Evolutionary conservation across 345 rosid genomes (phyloP), one percentile per base, ranked within the genome.

Genomic region (Cardamine chenopodiifolia): DNA sequence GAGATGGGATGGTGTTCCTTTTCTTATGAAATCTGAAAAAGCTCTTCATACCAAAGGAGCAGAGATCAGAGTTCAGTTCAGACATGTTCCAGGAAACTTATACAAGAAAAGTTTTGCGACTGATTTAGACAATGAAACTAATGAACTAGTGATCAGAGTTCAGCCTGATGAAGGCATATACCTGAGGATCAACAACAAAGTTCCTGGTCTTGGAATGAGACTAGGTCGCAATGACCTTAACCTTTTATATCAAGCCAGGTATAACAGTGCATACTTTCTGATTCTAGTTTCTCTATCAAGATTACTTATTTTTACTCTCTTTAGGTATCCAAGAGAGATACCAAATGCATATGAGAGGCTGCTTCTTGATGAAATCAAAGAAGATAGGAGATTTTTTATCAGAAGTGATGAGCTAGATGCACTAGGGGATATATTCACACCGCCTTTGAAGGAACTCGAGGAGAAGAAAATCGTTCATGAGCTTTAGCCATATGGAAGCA

Each of bases 161-260:
- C 98, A 91, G 78, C 98, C 98, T 58, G 97, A 91, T 79, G 98
- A 93, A 84, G 97, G 97, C 58, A 90, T 93, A 75, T 93, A 93
- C 84, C 79, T 93, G 55, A 93, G 86, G 89, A 89, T 93, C 79
- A 93, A 93, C 83, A 93, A 93, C 84, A 93, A 93, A 81, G 91
- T 91, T 67, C 98, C 98, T 15, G 98, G 98, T 68, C 89, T 90
- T 50, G 93, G 90, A 52, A 93, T 93, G 98, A 85, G 97, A 89
- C 77, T 93, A 9, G 97, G 90, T 65, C 92, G 90, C 72, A 93
- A 90, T 14, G 90, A 93, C 76, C 96, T 93, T 54, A 90, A 90
- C 83, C 74, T 93, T 71, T 88, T 93, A 10, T 93, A 81, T 50
- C 81, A 82, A 40, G 75, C 96, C 68, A 89, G 93, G 96, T 90